Conservation (phyloP, 768 basidiomycete species). For the Mycena filopes region DNA sequence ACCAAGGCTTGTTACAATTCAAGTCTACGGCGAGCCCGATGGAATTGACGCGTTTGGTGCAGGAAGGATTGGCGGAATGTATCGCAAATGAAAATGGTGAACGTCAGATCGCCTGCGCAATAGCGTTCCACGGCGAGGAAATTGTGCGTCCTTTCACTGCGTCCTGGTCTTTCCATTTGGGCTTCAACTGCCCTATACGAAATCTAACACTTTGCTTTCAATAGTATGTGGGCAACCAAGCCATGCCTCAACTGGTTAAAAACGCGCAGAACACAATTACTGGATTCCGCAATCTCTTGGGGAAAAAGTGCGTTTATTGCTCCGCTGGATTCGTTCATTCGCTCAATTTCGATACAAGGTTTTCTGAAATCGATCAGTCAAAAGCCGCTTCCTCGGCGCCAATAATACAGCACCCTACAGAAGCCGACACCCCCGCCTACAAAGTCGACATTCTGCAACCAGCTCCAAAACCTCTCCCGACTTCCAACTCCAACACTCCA, state of each 20-base stretch:
- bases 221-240: conserved; percentile 96
- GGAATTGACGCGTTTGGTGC: conserved; percentile 6
- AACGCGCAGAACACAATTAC: conserved; percentile 94
- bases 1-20: conserved; percentile 73
- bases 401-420: conserved; percentile 79
- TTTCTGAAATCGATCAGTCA: conserved; percentile 76
- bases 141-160: conserved; percentile 64
- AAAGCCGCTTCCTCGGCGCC: conserved; percentile 68
- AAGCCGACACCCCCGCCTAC: conserved; percentile 82
- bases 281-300: conserved; percentile 93
- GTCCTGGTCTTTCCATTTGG: conserved; percentile 5
- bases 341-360: conserved; percentile 53
- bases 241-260: conserved; percentile 93
- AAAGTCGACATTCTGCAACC: conserved; percentile 84
- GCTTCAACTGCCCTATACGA: background rate
- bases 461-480: conserved; percentile 74
- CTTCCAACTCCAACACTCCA: conserved; percentile 66
- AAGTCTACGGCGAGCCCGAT: background rate
- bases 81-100: conserved; percentile 99
- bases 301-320: conserved; percentile 74
- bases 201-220: conserved; percentile 22
- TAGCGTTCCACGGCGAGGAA: conserved; percentile 92
- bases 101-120: conserved; percentile 94
- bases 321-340: conserved; percentile 4
- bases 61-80: conserved; percentile 94